Evolutionary conservation across 192 early-diverging fungal genomes (phyloP), one percentile per base, ranked within the genome.

Genomic region (Coemansia sp.): DNA sequence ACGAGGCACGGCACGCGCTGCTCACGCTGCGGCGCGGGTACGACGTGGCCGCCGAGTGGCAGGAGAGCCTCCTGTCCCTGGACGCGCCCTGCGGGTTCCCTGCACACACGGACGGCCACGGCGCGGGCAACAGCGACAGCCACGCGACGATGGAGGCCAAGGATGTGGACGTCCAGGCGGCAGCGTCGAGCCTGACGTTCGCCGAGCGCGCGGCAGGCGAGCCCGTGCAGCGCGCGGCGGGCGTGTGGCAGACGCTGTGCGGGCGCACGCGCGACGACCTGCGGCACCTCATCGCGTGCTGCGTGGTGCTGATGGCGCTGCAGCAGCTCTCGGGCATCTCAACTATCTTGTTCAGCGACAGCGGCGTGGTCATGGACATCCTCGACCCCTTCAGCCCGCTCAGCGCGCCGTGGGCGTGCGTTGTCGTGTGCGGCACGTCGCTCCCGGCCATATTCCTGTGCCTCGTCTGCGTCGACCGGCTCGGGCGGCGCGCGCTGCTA

Each of bases 301-400:
- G 81, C 28, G 56, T 86, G 35, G 80, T 75, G 5, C 61, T 92
- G 51, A 85, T 87, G 69, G 52, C 83, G 19, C 58, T 84, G 40
- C 87, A 90, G 71, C 90, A 89, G 67, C 67, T 92, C 16, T 82
- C 83, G 28, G 88, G 90, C 25, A 88, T 90, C 68, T 85, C 87
- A 32, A 80, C 82, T 2, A 83, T 86, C 22, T 81, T 88, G 53
- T 90, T 85, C 56, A 86, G 87, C 65, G 83, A 81, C 54, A 84
- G 83, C 24, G 79, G 81, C 19, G 81, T 90, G 1, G 54, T 55
- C 1, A 19, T 45, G 16, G 30, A 32, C 2, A 85, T 92, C 16
- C 89, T 92, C 64, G 75, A 83, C 45, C 59, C 64, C n/a, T 83
- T 82, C 32, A 77, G 80, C 28, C 47, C 62, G 4, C 54, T 78